Conservation (phyloP, 352 stramenopile species). For the Phytopythium kandeliae region DNA sequence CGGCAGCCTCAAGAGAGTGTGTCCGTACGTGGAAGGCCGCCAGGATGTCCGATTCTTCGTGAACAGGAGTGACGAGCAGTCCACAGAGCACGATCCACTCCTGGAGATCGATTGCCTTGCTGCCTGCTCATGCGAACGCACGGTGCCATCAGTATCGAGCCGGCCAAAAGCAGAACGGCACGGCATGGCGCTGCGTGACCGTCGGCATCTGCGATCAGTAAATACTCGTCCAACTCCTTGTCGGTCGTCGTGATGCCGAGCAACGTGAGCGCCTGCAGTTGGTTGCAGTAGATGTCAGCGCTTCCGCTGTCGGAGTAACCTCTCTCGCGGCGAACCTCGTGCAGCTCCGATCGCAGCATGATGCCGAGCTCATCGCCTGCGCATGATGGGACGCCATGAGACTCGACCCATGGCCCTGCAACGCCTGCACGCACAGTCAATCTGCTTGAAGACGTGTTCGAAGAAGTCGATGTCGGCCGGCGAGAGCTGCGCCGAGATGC, state of each 20-base stretch:
- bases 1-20: background rate
- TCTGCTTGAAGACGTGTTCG: constrained; percentile 63
- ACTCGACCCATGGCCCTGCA: background rate
- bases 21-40: constrained; percentile 45
- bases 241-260: constrained; percentile 52
- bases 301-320: too few species aligned
- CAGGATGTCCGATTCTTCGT: constrained; percentile 44
- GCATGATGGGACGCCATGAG: background rate
- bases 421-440: constrained; percentile 32
- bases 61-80: constrained; percentile 47
- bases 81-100: constrained; percentile 65
- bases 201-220: constrained; percentile 56
- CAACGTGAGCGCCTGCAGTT: constrained; percentile 37
- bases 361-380: constrained; percentile 51
- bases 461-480: constrained; percentile 57
- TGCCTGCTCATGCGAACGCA: constrained; percentile 16
- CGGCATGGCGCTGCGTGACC: constrained; percentile 7
- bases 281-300: too few species aligned
- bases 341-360: constrained; percentile 59
- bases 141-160: background rate
- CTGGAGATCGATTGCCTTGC: constrained; percentile 61
- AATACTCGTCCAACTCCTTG: constrained; percentile 63
- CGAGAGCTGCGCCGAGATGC: constrained; percentile 51
- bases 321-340: constrained; percentile 21
- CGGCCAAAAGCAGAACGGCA: too few species aligned